A percentile compares a stretch with the other conserved stretches of the same genome.
phyloP scores from a whole-genome alignment of 2,329 filamentous ascomycete genomes.

The Botrytis aclada region DNA sequence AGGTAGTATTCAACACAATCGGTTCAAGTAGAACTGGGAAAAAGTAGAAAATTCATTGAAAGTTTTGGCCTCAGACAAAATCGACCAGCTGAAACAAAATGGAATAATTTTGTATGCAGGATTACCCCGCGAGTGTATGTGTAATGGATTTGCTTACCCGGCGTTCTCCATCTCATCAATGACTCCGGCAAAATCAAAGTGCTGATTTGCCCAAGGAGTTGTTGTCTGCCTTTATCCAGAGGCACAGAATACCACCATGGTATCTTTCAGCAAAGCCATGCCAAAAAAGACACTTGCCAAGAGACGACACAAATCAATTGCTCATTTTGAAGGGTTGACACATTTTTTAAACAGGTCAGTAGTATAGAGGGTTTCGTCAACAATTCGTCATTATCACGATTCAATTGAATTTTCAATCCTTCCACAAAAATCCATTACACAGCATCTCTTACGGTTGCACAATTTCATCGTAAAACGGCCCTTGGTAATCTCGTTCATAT shows the following conservation, averaged over 20 bases:
- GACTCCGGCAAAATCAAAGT: background rate
- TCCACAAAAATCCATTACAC: background rate
- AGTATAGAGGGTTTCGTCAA: background rate
- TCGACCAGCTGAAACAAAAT: background rate
- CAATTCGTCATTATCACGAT: background rate
- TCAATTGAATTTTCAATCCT: background rate
- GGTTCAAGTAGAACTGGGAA: background rate
- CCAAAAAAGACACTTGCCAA: background rate
- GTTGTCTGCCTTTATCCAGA: background rate
- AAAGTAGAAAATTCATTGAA: background rate
- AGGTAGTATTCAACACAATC: background rate
- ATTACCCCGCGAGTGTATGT: background rate
- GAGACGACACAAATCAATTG: background rate
- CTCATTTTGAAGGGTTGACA: background rate
- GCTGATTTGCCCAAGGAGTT: background rate
- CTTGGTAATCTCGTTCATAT: background rate
- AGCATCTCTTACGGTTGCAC: background rate
- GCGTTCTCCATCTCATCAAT: background rate
- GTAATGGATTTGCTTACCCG: constrained; percentile 1
- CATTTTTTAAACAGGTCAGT: background rate
- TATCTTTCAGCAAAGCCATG: background rate
- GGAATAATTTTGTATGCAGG: background rate
- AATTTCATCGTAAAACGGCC: background rate
- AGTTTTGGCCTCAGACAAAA: background rate
- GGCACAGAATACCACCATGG: background rate